These are phyloP conservation scores for Cryptococcus hybrid DNA, from an alignment of 1,284 basidiomycete genomes.

Conservation along the genomic window DNA sequence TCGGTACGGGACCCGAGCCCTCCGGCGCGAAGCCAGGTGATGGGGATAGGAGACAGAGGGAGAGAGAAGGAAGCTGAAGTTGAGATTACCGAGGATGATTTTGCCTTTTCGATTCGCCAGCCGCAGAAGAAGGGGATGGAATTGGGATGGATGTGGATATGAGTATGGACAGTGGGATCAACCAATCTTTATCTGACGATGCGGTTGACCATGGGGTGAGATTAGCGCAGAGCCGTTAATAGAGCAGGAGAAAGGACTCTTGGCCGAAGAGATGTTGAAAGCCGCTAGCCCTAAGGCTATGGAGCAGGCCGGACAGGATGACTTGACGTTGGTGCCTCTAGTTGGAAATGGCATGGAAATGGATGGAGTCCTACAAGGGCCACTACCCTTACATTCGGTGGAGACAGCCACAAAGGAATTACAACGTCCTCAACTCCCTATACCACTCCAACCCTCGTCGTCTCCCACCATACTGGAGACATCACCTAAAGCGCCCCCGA, in stretches of 20 bases:
- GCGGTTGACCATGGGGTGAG: neutral
- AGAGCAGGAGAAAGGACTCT: no score
- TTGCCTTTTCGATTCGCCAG: constrained; percentile 48
- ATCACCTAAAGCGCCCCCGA: no score
- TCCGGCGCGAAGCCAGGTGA: neutral
- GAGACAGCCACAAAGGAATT: no score
- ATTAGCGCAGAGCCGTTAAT: no score
- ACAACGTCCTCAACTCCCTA: no score
- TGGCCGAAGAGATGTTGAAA: no score
- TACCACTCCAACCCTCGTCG: no score
- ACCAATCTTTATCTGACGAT: no score
- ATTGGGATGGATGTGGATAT: neutral
- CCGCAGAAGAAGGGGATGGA: neutral
- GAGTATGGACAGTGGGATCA: neutral
- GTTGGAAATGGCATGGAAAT: neutral
- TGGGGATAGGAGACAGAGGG: neutral
- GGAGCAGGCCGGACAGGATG: neutral
- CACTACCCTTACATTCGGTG: no score
- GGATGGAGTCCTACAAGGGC: neutral
- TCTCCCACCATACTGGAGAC: no score
- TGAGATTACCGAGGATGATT: constrained; percentile 44
- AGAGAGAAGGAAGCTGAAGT: neutral
- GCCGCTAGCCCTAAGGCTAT: neutral
- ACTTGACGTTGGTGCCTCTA: no score
- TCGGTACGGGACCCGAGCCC: neutral